Evolutionary conservation across 2,329 filamentous ascomycete species (phyloP).

Genomic region (Byssoonygena ceratinophila): DNA sequence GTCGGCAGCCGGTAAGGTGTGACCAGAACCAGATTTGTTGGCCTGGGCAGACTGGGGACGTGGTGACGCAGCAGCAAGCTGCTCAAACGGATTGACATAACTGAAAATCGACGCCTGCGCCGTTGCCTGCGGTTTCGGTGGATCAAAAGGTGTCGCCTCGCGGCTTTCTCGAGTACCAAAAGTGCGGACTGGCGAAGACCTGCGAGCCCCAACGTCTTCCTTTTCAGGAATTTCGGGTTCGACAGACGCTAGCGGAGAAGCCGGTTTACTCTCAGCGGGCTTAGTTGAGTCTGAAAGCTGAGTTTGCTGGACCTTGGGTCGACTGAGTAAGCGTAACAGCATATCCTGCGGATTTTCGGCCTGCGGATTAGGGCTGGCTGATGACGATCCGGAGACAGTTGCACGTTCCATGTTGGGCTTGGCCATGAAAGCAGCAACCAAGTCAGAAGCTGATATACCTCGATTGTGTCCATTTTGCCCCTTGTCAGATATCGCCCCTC

Average conservation of each 20-base stretch:
- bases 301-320: slow-evolving; percentile 40
- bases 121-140: slow-evolving; percentile 26
- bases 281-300: slow-evolving; percentile 18
- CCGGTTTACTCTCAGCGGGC: slow-evolving; percentile 20
- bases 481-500: slow-evolving; percentile 20
- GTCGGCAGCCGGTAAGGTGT: slow-evolving; percentile 29
- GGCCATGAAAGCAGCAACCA: slow-evolving; percentile 47
- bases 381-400: slow-evolving; percentile 19
- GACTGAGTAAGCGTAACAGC: slow-evolving; percentile 77
- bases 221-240: slow-evolving; percentile 12
- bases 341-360: slow-evolving; percentile 61
- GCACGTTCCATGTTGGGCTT: slow-evolving; percentile 27
- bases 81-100: slow-evolving; percentile 63
- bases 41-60: slow-evolving; percentile 37
- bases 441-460: slow-evolving; percentile 46
- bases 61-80: slow-evolving; percentile 56
- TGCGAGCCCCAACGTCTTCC: slow-evolving; percentile 13
- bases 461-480: slow-evolving; percentile 25
- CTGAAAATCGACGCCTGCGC: slow-evolving; percentile 48
- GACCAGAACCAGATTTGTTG: slow-evolving; percentile 26
- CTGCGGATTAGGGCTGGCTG: slow-evolving; percentile 19
- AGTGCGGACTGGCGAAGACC: slow-evolving; percentile 25
- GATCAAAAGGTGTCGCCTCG: slow-evolving; percentile 31
- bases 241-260: slow-evolving; percentile 24
- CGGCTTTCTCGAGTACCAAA: slow-evolving; percentile 24